A percentile compares a stretch with the other conserved stretches of the same genome.
These are phyloP conservation scores for Paramecium biaurelia DNA, from an alignment of 73 alveolate species.

Conservation along the genomic window DNA sequence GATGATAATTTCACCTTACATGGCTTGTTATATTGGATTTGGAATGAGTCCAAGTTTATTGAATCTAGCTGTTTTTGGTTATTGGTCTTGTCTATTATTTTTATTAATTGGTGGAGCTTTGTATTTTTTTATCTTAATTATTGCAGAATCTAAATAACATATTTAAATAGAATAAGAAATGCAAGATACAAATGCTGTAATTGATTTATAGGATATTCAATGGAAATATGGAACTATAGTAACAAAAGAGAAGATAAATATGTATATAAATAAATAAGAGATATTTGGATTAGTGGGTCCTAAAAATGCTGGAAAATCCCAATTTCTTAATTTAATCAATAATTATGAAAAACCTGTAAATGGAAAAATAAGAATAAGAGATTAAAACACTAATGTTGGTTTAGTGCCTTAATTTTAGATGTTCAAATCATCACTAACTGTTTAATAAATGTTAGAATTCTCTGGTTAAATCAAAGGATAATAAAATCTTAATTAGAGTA, in stretches of 20 bases:
- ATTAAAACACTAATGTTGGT: background rate
- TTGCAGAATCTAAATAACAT: background rate
- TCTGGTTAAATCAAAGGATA: background rate
- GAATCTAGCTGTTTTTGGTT: background rate
- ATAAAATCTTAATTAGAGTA: background rate
- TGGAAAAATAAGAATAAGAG: background rate
- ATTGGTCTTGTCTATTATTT: background rate
- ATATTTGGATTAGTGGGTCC: background rate
- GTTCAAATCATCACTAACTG: background rate
- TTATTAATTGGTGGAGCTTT: background rate
- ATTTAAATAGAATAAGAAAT: background rate
- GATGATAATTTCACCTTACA: background rate
- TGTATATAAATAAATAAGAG: background rate
- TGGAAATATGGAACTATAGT: background rate
- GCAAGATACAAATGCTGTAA: background rate
- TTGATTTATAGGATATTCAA: constrained; percentile 58
- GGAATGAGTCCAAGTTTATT: background rate
- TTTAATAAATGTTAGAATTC: background rate
- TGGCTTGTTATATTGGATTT: background rate
- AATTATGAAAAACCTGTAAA: background rate
- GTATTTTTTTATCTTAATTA: background rate
- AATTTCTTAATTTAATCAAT: background rate
- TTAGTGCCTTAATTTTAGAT: background rate
- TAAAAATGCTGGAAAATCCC: background rate
- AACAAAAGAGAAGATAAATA: background rate